Evolutionary conservation across 2,329 filamentous ascomycete species (phyloP).

Genomic region (Aspergillus sp.): DNA sequence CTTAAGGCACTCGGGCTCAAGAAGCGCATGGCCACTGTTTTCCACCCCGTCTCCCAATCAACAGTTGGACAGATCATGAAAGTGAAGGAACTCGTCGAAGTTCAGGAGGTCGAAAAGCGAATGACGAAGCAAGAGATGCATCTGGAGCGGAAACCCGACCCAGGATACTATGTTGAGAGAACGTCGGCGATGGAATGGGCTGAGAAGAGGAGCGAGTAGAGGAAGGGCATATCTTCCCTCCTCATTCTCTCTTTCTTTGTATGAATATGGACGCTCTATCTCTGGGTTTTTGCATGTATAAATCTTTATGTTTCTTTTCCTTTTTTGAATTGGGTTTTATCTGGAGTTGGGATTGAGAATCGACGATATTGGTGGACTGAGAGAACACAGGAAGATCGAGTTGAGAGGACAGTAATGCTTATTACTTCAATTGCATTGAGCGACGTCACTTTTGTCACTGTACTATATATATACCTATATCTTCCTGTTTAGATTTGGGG

Average conservation of each 20-base stretch:
- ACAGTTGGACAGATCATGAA: constrained; percentile 89
- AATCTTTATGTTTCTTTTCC: background rate
- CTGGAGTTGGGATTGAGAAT: constrained; percentile 11
- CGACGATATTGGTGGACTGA: background rate
- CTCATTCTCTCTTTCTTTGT: background rate
- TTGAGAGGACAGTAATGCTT: background rate
- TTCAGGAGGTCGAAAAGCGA: constrained; percentile 70
- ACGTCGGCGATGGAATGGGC: constrained; percentile 28
- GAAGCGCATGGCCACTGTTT: constrained; percentile 82
- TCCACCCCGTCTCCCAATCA: constrained; percentile 78
- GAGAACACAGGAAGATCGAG: background rate
- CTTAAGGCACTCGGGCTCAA: constrained; percentile 82
- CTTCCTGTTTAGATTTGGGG: background rate
- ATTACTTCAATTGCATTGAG: constrained; percentile 19
- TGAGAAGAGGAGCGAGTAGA: constrained; percentile 12
- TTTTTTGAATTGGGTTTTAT: background rate
- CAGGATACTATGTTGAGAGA: constrained; percentile 78
- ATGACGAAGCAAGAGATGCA: constrained; percentile 69
- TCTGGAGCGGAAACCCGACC: constrained; percentile 69
- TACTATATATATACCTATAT: constrained; percentile 9
- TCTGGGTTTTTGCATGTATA: constrained; percentile 2
- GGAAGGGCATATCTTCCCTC: background rate
- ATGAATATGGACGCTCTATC: background rate
- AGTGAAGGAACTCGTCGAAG: constrained; percentile 87
- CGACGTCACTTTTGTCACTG: constrained; percentile 15